Evolutionary conservation across 495 filamentous ascomycete genomes (phyloP), one percentile per base, ranked within the genome.

Genomic region (Aspergillus heteromorphus): DNA sequence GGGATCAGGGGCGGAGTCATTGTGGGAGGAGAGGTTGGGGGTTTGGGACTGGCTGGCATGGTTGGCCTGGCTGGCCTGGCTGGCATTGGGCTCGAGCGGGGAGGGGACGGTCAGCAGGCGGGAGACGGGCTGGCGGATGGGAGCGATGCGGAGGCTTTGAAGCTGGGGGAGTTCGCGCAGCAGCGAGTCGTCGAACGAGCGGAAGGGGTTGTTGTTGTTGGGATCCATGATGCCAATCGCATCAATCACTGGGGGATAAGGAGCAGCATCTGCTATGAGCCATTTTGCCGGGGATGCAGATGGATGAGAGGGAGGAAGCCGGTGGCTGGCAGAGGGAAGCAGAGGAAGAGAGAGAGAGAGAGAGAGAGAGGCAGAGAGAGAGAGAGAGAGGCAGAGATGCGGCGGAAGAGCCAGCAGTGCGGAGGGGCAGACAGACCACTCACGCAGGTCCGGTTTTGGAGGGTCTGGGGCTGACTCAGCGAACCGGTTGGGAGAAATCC

Each of bases 11-110:
- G 16, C 43, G 27, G 68, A 59, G 34, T 61, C 45, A 56, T 59
- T 68, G 42, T 50, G 49, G 40, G 38, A 52, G 49, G 49, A 60
- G 23, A 14, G 71, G 55, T 11, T 19, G 7, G 19, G 18, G 68
- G 42, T 57, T 74, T 77, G 17, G 73, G 53, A 5, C 67, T 63
- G 42, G 59, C 58, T 34, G 23, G 60, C 68, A n/a, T n/a, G n/a
- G n/a, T n/a, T n/a, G 11, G 71, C 54, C 1, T 78, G 67, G 29
- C 66, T 60, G 13, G 60, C 56, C 9, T 65, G 67, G 31, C 65
- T 72, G 31, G 75, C 73, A 54, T 73, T 77, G 11, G 77, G 75
- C 56, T 81, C 75, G 30, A 79, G 62, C 8, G 77, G 73, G 14
- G 73, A 69, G 16, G 73, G 76, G 17, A 66, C 58, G 48, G 68